A percentile compares a stretch with the other conserved stretches of the same genome.
Conservation (phyloP, 768 basidiomycete species). For the Suillus fuscotomentosus region DNA sequence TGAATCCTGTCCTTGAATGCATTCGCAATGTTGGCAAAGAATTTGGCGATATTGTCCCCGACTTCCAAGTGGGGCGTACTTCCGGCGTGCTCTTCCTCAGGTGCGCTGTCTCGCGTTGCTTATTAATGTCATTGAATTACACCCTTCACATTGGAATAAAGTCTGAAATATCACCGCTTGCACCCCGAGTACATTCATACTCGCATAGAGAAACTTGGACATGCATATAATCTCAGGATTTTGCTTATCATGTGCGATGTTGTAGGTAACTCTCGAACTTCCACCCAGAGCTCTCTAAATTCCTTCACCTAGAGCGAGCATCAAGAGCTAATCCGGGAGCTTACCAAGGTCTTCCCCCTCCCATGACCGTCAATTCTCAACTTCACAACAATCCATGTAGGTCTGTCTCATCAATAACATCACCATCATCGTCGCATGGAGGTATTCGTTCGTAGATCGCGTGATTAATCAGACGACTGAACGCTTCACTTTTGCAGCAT, state of each 20-base stretch:
- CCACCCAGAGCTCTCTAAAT: not conserved
- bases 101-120: slow-evolving; percentile 35
- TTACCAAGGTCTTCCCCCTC: slow-evolving; percentile 66
- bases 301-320: slow-evolving; percentile 69
- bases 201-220: slow-evolving; percentile 84
- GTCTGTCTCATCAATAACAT: slow-evolving; percentile 90
- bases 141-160: slow-evolving; percentile 27
- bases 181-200: slow-evolving; percentile 97
- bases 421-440: slow-evolving; percentile 91
- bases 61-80: slow-evolving; percentile 95
- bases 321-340: slow-evolving; percentile 85
- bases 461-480: slow-evolving; percentile 3
- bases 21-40: slow-evolving; percentile 91
- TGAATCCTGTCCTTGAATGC: slow-evolving; percentile 85
- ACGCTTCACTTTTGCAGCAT: slow-evolving; percentile 40
- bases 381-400: slow-evolving; percentile 31
- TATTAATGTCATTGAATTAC: not conserved
- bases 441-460: slow-evolving; percentile 43
- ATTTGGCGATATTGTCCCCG: slow-evolving; percentile 89
- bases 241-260: slow-evolving; percentile 90
- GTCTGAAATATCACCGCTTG: slow-evolving; percentile 90
- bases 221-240: slow-evolving; percentile 79
- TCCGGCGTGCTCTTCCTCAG: slow-evolving; percentile 92
- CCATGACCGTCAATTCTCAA: slow-evolving; percentile 7
- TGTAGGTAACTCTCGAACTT: slow-evolving; percentile 46